Conservation (phyloP, 2,329 filamentous ascomycete genomes). For the Pleoardoris graminearum region DNA sequence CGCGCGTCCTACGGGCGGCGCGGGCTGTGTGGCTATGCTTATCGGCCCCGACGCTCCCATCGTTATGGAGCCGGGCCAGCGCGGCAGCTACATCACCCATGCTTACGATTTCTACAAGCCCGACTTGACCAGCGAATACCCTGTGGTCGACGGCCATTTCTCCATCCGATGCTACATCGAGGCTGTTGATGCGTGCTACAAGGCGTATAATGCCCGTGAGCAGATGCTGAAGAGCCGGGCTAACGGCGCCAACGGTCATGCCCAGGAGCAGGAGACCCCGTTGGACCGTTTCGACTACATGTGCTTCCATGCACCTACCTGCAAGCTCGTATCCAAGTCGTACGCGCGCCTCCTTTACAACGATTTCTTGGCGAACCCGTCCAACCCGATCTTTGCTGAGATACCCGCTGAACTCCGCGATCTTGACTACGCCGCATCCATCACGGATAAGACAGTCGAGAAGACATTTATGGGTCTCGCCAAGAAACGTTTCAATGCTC, state of each 20-base stretch:
- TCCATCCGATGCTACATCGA: conserved; percentile 58
- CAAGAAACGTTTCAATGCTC: conserved; percentile 56
- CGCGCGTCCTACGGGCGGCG: conserved; percentile 57
- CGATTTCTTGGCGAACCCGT: conserved; percentile 53
- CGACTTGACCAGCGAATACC: conserved; percentile 58
- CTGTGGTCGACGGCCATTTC: conserved; percentile 57
- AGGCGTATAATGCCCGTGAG: conserved; percentile 57
- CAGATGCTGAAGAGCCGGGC: conserved; percentile 50
- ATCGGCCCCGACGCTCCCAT: conserved; percentile 56
- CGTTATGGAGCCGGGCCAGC: conserved; percentile 54
- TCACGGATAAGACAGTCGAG: conserved; percentile 57
- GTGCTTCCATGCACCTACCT: conserved; percentile 59
- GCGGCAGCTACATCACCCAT: conserved; percentile 56
- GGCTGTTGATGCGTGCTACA: conserved; percentile 58
- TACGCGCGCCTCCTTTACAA: conserved; percentile 58
- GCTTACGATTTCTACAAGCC: conserved; percentile 61
- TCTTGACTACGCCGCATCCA: conserved; percentile 51
- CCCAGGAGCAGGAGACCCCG: conserved; percentile 48
- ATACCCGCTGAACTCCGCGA: conserved; percentile 54
- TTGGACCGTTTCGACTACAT: conserved; percentile 60
- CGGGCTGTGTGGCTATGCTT: conserved; percentile 59
- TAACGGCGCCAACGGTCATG: conserved; percentile 42
- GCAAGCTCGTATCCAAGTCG: conserved; percentile 59
- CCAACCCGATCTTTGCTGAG: conserved; percentile 54
- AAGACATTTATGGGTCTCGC: conserved; percentile 57